Conservation (phyloP, 495 filamentous ascomycete species). For the Cudoniella acicularis region DNA sequence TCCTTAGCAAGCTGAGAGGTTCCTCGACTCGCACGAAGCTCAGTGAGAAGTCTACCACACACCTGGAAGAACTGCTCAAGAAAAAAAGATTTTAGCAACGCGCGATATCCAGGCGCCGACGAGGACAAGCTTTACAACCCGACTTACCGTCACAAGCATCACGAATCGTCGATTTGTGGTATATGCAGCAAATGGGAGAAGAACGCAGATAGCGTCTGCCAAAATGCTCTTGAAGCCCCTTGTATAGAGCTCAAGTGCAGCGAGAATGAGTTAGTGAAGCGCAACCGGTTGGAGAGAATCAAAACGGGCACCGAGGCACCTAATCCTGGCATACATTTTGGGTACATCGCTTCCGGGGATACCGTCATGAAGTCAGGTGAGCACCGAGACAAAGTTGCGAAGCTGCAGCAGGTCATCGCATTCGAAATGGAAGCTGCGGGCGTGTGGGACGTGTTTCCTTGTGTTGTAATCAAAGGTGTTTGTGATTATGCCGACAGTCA, state of each 20-base stretch:
- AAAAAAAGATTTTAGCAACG: conserved; percentile 7
- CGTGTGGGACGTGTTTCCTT: conserved; percentile 33
- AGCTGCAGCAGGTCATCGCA: conserved; percentile 24
- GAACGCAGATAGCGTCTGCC: conserved; percentile 13
- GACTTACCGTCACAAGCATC: conserved; percentile 34
- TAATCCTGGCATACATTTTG: conserved; percentile 1
- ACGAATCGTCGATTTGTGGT: conserved; percentile 2
- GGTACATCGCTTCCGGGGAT: conserved; percentile 4
- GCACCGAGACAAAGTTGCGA: conserved; percentile 16
- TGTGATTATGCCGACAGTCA: conserved; percentile 41
- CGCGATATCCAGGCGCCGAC: conserved; percentile 23
- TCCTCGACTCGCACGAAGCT: conserved; percentile 14
- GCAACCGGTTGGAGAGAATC: not conserved
- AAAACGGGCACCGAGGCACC: not conserved
- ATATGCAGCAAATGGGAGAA: conserved; percentile 6
- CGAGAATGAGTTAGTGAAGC: not conserved
- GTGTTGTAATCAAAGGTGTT: conserved; percentile 35
- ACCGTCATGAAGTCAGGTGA: conserved; percentile 18
- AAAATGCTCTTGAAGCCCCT: conserved; percentile 2
- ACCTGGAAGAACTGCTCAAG: conserved; percentile 17
- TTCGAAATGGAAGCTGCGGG: conserved; percentile 14
- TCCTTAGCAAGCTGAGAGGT: conserved; percentile 25
- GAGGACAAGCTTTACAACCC: conserved; percentile 30
- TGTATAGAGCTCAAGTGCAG: conserved; percentile 1
- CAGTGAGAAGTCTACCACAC: conserved; percentile 7